Conservation (phyloP, 805 yeast species). For the Candida piceae region DNA sequence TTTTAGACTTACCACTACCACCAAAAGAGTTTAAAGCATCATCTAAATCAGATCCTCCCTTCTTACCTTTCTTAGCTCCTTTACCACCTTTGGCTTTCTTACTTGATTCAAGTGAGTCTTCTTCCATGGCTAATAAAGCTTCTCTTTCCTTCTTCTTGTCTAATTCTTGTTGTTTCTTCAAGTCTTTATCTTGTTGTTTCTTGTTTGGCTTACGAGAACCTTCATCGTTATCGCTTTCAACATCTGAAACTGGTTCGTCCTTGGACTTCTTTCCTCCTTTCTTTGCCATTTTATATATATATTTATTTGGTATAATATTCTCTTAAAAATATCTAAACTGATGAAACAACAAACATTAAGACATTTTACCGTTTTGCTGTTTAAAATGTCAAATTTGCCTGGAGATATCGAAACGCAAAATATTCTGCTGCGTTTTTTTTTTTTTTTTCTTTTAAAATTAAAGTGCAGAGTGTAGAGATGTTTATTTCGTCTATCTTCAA, state of each 20-base stretch:
- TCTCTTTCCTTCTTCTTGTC: slow-evolving; percentile 82
- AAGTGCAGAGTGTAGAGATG: too few relatives aligned
- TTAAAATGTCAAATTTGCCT: too few relatives aligned
- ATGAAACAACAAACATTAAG: too few relatives aligned
- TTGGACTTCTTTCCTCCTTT: slow-evolving; percentile 40
- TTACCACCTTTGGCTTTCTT: slow-evolving; percentile 44
- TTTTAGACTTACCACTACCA: slow-evolving; percentile 35
- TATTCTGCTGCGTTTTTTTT: too few relatives aligned
- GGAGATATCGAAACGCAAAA: slow-evolving; percentile 1
- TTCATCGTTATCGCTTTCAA: slow-evolving; percentile 55
- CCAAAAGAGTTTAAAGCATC: slow-evolving; percentile 51
- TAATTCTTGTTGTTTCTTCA: slow-evolving; percentile 71
- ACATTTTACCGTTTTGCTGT: too few relatives aligned
- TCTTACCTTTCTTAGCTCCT: slow-evolving; percentile 49
- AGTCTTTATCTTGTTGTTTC: slow-evolving; percentile 65
- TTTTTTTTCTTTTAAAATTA: too few relatives aligned
- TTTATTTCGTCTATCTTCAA: too few relatives aligned
- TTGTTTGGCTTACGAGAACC: slow-evolving; percentile 66
- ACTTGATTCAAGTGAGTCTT: slow-evolving; percentile 46
- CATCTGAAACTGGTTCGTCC: slow-evolving; percentile 48
- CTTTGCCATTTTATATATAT: slow-evolving; percentile 23
- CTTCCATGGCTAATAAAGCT: slow-evolving; percentile 53
- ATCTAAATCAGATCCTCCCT: slow-evolving; percentile 49
- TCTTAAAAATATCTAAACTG: too few relatives aligned
- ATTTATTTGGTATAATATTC: too few relatives aligned